Evolutionary conservation across 2,329 filamentous ascomycete genomes (phyloP), one percentile per base, ranked within the genome.

Genomic region (Neofusicoccum umdonicola): DNA sequence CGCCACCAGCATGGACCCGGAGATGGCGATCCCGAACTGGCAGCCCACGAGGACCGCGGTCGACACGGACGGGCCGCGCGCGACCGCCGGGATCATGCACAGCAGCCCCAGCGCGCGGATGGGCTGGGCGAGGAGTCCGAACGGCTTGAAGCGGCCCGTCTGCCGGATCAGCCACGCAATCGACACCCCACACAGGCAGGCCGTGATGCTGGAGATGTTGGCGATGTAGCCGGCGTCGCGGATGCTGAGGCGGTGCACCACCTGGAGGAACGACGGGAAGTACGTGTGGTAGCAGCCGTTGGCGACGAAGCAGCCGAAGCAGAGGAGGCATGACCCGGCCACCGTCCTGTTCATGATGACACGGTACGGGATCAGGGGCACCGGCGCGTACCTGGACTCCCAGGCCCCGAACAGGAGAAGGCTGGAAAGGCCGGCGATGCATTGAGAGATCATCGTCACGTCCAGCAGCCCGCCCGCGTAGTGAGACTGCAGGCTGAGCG

Each of bases 311-410:
- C 73, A 72, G 42, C n/a, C 69, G 3, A 39, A 39, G 41, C 81
- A 78, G 1, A 86, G 72, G 6, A 83, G 64, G 65, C 81, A 86
- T 2, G 84, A 82, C 3, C 84, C 83, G 7, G 84, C 66, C 13
- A 85, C 79, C 17, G 83, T 84, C n/a, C 79, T 77, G 44, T 83
- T 75, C 62, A 73, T 78, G 63, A 85, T 77, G 35, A 84, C 74
- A n/a, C 79, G 69, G 77, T 77, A 84, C 0, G 79, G 76, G 2
- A 82, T 66, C 69, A 82, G 80, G 4, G 74, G 74, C 5, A 75
- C 70, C 0, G 74, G 78, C 0, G 79, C 78, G n/a, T 77, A 65
- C 61, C 71, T 79, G 22, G 65, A 70, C 66, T 82, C 80, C 67
- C 73, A 80, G n/a, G 77, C 6, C 31, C 66, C 74, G 66, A 80